phyloP scores from a whole-genome alignment of 129 eudicot genomes.

The Centella asiatica region DNA sequence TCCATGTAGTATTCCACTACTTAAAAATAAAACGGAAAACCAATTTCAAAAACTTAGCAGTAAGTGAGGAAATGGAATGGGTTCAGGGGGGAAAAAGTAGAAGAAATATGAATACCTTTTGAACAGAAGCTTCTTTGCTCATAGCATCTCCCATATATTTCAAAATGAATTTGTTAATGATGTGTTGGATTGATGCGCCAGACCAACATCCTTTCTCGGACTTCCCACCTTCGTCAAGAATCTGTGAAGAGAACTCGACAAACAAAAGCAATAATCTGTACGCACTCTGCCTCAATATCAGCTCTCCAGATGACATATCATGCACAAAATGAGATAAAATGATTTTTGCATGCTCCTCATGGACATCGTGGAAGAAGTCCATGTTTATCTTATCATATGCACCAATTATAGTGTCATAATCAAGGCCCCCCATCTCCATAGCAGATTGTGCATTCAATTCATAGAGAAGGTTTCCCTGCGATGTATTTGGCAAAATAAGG shows the following conservation, averaged over 20 bases:
- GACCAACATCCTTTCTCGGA: slow-evolving; percentile 37
- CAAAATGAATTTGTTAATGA: slow-evolving; percentile 48
- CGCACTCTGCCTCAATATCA: slow-evolving; percentile 69
- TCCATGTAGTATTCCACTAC: not conserved
- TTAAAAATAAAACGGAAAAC: not conserved
- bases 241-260: slow-evolving; percentile 49
- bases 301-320: slow-evolving; percentile 80
- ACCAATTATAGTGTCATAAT: slow-evolving; percentile 61
- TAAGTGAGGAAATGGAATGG: not conserved
- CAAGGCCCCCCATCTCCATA: slow-evolving; percentile 67
- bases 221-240: slow-evolving; percentile 28
- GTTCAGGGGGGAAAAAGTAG: not conserved
- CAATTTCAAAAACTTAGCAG: not conserved
- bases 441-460: slow-evolving; percentile 64
- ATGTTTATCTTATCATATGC: slow-evolving; percentile 54
- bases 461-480: slow-evolving; percentile 65
- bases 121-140: slow-evolving; percentile 54
- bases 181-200: slow-evolving; percentile 28
- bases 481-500: not conserved
- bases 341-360: slow-evolving; percentile 48
- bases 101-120: slow-evolving; percentile 6
- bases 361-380: slow-evolving; percentile 41
- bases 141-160: slow-evolving; percentile 84
- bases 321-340: slow-evolving; percentile 72
- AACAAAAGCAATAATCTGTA: slow-evolving; percentile 48